These are phyloP conservation scores for Avicennia marina DNA, from an alignment of 257 asterid genomes.

Conservation along the genomic window DNA sequence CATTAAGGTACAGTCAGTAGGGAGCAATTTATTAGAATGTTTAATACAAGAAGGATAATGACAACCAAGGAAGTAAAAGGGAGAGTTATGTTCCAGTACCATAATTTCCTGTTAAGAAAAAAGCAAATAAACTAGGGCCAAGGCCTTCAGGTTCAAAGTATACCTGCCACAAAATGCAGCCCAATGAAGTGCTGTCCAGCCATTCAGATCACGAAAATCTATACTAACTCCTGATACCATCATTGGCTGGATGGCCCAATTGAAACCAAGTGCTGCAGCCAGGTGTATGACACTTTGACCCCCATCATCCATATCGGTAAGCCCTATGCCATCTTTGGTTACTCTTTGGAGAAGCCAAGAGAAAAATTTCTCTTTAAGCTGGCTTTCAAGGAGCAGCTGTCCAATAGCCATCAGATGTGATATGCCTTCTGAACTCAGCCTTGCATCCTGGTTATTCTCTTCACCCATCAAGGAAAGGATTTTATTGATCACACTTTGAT, in stretches of 20 bases:
- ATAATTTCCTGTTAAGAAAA: no score
- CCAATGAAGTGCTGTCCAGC: slow-evolving; percentile 99
- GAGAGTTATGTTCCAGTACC: no score
- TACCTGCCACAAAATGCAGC: slow-evolving; percentile 96
- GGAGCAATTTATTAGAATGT: slow-evolving; percentile 7
- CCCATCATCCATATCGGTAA: slow-evolving; percentile 47
- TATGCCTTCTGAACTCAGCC: slow-evolving; percentile 23
- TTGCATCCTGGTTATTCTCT: slow-evolving; percentile 40
- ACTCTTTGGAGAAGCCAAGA: slow-evolving; percentile 67
- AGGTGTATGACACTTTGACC: slow-evolving; percentile 93
- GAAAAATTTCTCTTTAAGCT: slow-evolving; percentile 58
- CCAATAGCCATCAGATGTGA: slow-evolving; percentile 36
- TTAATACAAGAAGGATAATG: no score
- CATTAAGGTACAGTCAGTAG: slow-evolving; percentile 2
- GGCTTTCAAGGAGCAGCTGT: slow-evolving; percentile 45
- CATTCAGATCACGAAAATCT: slow-evolving; percentile 91
- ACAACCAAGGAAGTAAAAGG: no score
- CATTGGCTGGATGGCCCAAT: slow-evolving; percentile 81
- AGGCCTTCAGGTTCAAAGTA: slow-evolving; percentile 7
- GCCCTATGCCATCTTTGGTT: slow-evolving; percentile 59
- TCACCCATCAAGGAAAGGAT: slow-evolving; percentile 55
- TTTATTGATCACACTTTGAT: slow-evolving; percentile 28
- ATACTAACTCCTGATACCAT: slow-evolving; percentile 62
- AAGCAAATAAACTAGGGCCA: slow-evolving; percentile 11
- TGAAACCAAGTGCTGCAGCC: slow-evolving; percentile 94